Evolutionary conservation across 2,329 filamentous ascomycete genomes (phyloP), one percentile per base, ranked within the genome.

Genomic region (Zymoseptoria passerinii): DNA sequence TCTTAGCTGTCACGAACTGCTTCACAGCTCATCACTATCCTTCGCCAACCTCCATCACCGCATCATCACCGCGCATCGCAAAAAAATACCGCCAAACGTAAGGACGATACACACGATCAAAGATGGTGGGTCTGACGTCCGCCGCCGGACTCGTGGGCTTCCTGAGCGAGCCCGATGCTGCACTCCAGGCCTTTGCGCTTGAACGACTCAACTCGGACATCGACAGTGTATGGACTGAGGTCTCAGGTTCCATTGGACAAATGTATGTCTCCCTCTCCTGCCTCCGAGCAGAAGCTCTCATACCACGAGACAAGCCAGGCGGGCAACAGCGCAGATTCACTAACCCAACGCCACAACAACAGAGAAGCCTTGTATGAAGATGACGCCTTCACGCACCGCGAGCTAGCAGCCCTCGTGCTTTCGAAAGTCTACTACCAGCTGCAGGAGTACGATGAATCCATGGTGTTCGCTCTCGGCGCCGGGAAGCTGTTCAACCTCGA

Each of bases 351-450:
- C 65, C 52, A 18, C 53, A 44, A 58, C 53, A 57, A 61, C 72
- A 97, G 92, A 78, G 94, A 99, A 83, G 90, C 90, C 57, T 84
- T 99, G 54, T 99, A 95, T 76, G 94, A 99, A 81, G 92, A 99
- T 77, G 90, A 96, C 70, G 83, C 84, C 61, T 99, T 99, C 71
- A 89, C 92, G 53, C 89, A 99, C 75, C 90, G 92, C 70, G 89
- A 94, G 74, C 86, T 99, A 58, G 94, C 94, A 57, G 94, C 94
- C 56, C 82, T 99, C 53, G 91, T 99, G 56, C 88, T 95, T 50
- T 89, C 94, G 67, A 99, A 99, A 81, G 91, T 97, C 66, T 99
- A 97, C 79, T 99, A 97, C 73, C 94, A 99, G 73, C 85, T 99
- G 55, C 91, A 96, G 77, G 94, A 94, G 74, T 99, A 99, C 80